Conservation (phyloP, 75 land plant genomes). For the Pinus taeda region DNA sequence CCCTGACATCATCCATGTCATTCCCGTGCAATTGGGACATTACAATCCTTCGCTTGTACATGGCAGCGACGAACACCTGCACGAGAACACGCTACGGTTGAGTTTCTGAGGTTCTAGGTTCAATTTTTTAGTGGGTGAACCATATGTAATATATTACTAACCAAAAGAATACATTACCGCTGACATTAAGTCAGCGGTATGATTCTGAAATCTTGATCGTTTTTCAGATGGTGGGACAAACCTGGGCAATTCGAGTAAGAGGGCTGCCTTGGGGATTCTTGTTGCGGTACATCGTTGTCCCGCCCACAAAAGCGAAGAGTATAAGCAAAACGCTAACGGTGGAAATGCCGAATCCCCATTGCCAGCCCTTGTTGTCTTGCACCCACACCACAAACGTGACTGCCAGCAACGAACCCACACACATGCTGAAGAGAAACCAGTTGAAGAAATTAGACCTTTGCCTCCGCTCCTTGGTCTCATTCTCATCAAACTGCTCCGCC, state of each 20-base stretch:
- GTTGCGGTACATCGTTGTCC: constrained; percentile 13
- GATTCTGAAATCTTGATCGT: no score
- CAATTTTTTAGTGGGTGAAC: no score
- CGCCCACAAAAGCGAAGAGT: constrained; percentile 20
- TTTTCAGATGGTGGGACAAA: neutral
- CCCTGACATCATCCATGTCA: neutral
- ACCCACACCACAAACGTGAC: constrained; percentile 53
- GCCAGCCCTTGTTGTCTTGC: constrained; percentile 48
- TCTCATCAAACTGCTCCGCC: constrained; percentile 38
- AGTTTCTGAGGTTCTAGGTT: no score
- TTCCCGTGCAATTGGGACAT: neutral
- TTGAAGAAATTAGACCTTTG: constrained; percentile 50
- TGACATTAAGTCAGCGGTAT: no score
- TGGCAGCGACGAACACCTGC: constrained; percentile 9
- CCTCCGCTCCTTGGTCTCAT: constrained; percentile 23
- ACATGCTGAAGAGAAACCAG: constrained; percentile 39
- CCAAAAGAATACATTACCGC: neutral
- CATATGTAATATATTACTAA: no score
- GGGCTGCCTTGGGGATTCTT: constrained; percentile 51
- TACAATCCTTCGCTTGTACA: neutral
- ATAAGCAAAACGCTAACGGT: constrained; percentile 14
- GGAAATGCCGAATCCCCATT: constrained; percentile 41
- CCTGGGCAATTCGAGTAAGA: constrained; percentile 40
- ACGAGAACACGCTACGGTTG: neutral
- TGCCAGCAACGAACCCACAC: constrained; percentile 29